Evolutionary conservation across 2,329 filamentous ascomycete genomes (phyloP).

Genomic region (Trichoderma sp.): DNA sequence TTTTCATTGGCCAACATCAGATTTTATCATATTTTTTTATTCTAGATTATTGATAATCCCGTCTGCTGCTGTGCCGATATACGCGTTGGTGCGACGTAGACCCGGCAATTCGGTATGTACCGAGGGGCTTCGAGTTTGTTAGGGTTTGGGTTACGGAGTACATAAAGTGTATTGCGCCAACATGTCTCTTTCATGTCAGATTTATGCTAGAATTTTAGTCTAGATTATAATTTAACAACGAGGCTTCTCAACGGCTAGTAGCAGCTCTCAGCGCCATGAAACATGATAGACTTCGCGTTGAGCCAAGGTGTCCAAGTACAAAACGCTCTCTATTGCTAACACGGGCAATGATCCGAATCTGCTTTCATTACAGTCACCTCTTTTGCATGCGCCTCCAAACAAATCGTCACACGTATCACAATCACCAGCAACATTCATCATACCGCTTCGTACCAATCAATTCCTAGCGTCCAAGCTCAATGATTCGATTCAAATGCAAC

Average conservation of each 20-base stretch:
- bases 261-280: not conserved
- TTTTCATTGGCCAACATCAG: not conserved
- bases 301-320: not conserved
- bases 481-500: not conserved
- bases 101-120: not conserved
- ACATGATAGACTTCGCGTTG: not conserved
- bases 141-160: not conserved
- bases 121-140: not conserved
- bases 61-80: not conserved
- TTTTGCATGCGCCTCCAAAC: not conserved
- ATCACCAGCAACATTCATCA: not conserved
- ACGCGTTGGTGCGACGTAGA: not conserved
- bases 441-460: not conserved
- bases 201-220: no score
- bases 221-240: not conserved
- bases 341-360: not conserved
- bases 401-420: not conserved
- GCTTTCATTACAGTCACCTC: no score
- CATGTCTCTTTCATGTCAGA: not conserved
- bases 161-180: not conserved
- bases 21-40: not conserved
- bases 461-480: not conserved
- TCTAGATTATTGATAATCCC: not conserved
- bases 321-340: not conserved
- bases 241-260: not conserved